Conservation (phyloP, 2,329 filamentous ascomycete species). For the Xylaria sp. region DNA sequence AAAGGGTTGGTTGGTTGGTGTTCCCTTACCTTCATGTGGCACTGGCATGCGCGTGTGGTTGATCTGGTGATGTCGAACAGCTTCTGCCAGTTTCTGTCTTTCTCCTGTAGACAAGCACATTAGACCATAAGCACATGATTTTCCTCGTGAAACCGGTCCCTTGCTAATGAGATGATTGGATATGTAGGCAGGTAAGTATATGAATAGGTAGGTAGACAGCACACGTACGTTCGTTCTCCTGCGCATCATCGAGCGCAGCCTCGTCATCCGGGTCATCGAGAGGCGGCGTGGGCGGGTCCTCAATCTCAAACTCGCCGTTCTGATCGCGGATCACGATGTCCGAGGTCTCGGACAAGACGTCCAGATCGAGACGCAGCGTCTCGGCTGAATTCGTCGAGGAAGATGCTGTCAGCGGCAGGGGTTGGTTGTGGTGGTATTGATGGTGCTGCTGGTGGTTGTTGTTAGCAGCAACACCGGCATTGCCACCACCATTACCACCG, state of each 20-base stretch:
- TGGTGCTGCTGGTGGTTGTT: background rate
- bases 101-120: constrained; percentile 52
- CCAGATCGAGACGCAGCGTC: constrained; percentile 55
- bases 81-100: constrained; percentile 64
- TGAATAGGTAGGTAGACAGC: background rate
- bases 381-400: constrained; percentile 49
- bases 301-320: constrained; percentile 67
- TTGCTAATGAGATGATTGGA: too few species aligned
- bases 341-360: constrained; percentile 49
- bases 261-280: constrained; percentile 63
- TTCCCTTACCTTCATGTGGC: constrained; percentile 65
- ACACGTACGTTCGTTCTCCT: constrained; percentile 60
- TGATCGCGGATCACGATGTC: constrained; percentile 69
- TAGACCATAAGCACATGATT: constrained; percentile 25
- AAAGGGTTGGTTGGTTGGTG: background rate
- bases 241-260: constrained; percentile 61
- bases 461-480: too few species aligned
- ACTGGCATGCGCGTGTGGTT: constrained; percentile 61
- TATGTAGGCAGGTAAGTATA: background rate
- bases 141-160: background rate
- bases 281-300: constrained; percentile 58
- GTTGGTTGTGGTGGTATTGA: background rate
- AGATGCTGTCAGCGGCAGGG: constrained; percentile 19
- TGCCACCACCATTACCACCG: background rate
- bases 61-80: constrained; percentile 65